Conservation (phyloP, 1,284 basidiomycete genomes). For the Cryptococcus jaspeensis region DNA sequence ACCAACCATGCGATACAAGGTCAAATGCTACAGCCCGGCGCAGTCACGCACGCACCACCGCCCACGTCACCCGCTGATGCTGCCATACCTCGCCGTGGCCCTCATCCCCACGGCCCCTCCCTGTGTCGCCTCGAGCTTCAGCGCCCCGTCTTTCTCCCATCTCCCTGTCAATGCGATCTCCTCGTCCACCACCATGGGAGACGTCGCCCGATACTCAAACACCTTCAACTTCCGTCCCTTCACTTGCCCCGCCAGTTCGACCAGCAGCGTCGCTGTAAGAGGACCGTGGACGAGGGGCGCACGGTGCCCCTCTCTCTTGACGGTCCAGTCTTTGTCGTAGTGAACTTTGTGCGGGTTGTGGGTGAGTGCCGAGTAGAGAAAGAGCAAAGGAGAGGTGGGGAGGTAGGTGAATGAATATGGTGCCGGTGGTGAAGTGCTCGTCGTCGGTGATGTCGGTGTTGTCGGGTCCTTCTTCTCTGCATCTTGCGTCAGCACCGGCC, state of each 20-base stretch:
- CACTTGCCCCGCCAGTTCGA: slow-evolving; percentile 57
- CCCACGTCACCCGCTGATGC: too few relatives aligned
- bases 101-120: slow-evolving; percentile 71
- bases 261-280: slow-evolving; percentile 70
- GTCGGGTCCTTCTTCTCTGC: not conserved
- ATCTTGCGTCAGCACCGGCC: not conserved
- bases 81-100: slow-evolving; percentile 39
- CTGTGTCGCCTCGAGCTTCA: slow-evolving; percentile 60
- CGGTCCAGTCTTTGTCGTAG: slow-evolving; percentile 59
- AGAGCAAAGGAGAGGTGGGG: slow-evolving; percentile 69
- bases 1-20: too few relatives aligned
- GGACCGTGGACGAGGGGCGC: slow-evolving; percentile 80
- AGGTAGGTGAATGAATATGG: slow-evolving; percentile 63
- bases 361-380: slow-evolving; percentile 79
- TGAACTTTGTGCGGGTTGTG: slow-evolving; percentile 54
- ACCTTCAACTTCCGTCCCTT: slow-evolving; percentile 47
- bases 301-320: slow-evolving; percentile 66
- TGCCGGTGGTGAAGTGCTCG: not conserved
- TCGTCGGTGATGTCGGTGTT: not conserved
- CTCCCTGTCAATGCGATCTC: slow-evolving; percentile 59
- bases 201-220: slow-evolving; percentile 72
- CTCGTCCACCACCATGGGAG: slow-evolving; percentile 68
- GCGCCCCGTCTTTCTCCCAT: slow-evolving; percentile 45
- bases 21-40: too few relatives aligned
- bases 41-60: too few relatives aligned